phyloP scores from a whole-genome alignment of 768 basidiomycete genomes.

The Suillus plorans region DNA sequence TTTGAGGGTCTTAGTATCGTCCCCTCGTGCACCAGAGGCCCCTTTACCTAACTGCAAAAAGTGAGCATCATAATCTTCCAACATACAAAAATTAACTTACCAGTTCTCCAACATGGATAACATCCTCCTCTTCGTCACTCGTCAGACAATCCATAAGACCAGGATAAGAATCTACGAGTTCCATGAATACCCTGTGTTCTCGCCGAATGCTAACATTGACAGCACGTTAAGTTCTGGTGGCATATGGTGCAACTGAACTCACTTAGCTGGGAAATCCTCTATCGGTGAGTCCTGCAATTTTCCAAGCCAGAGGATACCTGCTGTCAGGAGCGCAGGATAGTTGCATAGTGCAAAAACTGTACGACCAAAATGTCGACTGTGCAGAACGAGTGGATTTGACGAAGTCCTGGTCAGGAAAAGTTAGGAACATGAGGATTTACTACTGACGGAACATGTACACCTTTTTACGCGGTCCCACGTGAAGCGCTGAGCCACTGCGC shows the following conservation, averaged over 20 bases:
- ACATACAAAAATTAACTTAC: neutral
- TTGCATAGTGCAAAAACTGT: neutral
- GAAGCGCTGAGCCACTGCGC: neutral
- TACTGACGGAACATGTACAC: neutral
- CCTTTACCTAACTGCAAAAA: constrained; percentile 10
- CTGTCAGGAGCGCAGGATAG: neutral
- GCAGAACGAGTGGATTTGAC: neutral
- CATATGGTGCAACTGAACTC: neutral
- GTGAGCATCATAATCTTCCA: neutral
- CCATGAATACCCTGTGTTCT: too few species aligned
- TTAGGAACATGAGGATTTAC: neutral
- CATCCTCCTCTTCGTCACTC: neutral
- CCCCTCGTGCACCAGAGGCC: constrained; percentile 20
- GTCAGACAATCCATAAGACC: neutral
- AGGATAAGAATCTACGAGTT: too few species aligned
- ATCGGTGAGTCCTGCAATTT: neutral
- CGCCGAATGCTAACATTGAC: too few species aligned
- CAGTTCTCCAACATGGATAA: neutral
- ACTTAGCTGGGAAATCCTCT: neutral
- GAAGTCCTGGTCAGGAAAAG: neutral
- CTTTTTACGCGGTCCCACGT: neutral
- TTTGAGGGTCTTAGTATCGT: constrained; percentile 22
- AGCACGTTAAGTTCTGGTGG: too few species aligned
- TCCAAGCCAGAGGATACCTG: neutral
- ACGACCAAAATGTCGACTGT: neutral